Base-by-base conservation (phyloP, 371 early-diverging fungal genomes). In the Mitosporidium daphniae region DNA sequence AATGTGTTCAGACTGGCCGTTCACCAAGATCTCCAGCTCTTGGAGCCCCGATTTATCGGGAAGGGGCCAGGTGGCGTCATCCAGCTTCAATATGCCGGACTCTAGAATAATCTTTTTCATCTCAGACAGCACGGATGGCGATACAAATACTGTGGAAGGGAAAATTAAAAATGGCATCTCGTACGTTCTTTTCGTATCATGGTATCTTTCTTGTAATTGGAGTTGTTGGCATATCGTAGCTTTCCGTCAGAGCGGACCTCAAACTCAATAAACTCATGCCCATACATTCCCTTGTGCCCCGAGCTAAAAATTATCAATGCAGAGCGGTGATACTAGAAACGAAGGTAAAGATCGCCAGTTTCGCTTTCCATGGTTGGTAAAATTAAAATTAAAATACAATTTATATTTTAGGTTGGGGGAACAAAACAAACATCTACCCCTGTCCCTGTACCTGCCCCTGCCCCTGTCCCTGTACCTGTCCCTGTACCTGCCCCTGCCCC, bases 201-300 rank as follows among this genome's bases (percentile, higher is more conserved):
- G 20, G 62, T 61, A 41, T 84, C 91, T 34, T 78, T 71, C 44
- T 82, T 64, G 50, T 89, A 89, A 44, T 78, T 78, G 17, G 80
- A 77, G 50, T 80, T 71, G 51, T 89, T 89, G 32, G 82, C 74
- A 40, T 89, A 89, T 32, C 75, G 57, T 29, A 74, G 67, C 25
- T 54, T 55, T 21, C 84, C 84, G 34, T 72, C 67, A 1, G 59
- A 51, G 33, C 64, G 51, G 36, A 89, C 60, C 44, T 84, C 86
- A 38, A 84, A 89, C 45, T 82, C 80, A 26, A 89, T 55, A 43
- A 82, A 89, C 53, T 89, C 91, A 48, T 89, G 86, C 10, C 91
- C 91, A 42, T 68, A 78, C 34, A 68, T 57, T 25, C 84, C 84
- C 38, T 50, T 57, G 40, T 82, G 78, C 6, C 84, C 89, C 9